phyloP scores from a whole-genome alignment of 257 asterid species.

The Solanum paucissectum region DNA sequence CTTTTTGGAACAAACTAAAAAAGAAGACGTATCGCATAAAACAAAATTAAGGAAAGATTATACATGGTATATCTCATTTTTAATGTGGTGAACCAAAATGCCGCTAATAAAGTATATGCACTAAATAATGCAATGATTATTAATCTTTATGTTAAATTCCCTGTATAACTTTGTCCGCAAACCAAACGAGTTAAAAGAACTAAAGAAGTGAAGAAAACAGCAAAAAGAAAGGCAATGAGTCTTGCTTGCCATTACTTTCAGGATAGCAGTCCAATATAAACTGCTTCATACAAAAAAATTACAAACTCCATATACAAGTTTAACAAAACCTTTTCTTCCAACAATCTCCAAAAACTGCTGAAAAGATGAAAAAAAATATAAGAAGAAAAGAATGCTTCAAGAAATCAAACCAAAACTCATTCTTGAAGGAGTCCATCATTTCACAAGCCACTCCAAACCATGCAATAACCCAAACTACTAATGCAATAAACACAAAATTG shows the following conservation, averaged over 20 bases:
- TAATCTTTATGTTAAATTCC: neutral
- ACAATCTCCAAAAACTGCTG: slow-evolving; percentile 7
- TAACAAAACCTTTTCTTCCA: neutral
- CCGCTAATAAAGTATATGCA: neutral
- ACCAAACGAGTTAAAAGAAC: neutral
- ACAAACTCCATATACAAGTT: neutral
- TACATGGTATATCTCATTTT: neutral
- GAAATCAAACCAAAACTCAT: slow-evolving; percentile 37
- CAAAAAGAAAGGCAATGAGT: neutral
- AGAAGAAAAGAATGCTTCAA: slow-evolving; percentile 25
- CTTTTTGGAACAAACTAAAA: neutral
- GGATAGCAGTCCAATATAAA: neutral
- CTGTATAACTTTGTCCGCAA: neutral
- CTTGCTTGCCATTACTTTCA: neutral
- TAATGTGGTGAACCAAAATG: neutral
- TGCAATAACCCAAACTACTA: neutral
- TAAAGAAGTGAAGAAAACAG: neutral
- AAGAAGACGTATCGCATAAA: neutral
- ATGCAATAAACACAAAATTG: neutral
- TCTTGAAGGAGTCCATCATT: slow-evolving; percentile 41
- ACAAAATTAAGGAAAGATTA: neutral
- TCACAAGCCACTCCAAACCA: slow-evolving; percentile 11
- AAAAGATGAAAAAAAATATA: neutral
- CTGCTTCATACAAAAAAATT: neutral
- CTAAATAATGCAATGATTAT: neutral